Percentiles rank a stretch among this genome's conserved stretches.
Conservation (phyloP, 768 basidiomycete species). For the Nevesoporus exiguus region DNA sequence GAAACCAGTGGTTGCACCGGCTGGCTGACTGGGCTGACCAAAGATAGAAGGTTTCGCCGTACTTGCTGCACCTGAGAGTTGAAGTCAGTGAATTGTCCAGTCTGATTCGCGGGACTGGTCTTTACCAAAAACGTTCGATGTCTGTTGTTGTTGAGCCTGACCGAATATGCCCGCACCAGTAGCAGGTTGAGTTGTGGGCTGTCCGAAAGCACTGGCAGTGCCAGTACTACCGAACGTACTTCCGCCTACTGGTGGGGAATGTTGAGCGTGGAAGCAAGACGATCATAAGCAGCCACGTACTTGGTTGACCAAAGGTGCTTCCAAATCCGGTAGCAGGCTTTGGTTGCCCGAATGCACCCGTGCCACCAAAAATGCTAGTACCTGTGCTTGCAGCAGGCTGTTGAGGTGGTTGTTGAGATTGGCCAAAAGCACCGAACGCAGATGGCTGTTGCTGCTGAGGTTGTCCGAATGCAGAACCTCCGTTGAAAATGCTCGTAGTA, state of each 20-base stretch:
- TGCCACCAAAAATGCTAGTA: slow-evolving; percentile 31
- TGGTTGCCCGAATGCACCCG: slow-evolving; percentile 30
- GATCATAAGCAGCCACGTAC: slow-evolving; percentile 10
- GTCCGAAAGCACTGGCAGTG: slow-evolving; percentile 24
- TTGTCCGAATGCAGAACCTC: slow-evolving; percentile 39
- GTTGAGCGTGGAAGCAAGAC: neutral
- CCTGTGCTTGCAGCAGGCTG: slow-evolving; percentile 37
- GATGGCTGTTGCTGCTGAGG: slow-evolving; percentile 32
- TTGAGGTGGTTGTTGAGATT: slow-evolving; percentile 24
- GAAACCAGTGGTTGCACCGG: slow-evolving; percentile 34
- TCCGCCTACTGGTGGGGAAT: slow-evolving; percentile 11
- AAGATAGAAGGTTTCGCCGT: slow-evolving; percentile 47
- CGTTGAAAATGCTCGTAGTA: slow-evolving; percentile 43
- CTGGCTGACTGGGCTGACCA: slow-evolving; percentile 44
- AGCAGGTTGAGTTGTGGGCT: slow-evolving; percentile 23
- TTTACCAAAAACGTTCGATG: slow-evolving; percentile 39
- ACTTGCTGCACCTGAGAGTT: slow-evolving; percentile 28
- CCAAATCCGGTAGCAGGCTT: slow-evolving; percentile 34
- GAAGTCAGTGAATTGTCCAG: neutral
- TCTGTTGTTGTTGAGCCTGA: slow-evolving; percentile 36
- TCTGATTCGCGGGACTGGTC: slow-evolving; percentile 29
- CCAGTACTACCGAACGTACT: slow-evolving; percentile 24
- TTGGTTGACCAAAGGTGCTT: slow-evolving; percentile 22
- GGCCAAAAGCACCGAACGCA: slow-evolving; percentile 54
- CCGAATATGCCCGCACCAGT: slow-evolving; percentile 33